Conservation (phyloP, 2,329 filamentous ascomycete species). For the Monilinia aucupariae region DNA sequence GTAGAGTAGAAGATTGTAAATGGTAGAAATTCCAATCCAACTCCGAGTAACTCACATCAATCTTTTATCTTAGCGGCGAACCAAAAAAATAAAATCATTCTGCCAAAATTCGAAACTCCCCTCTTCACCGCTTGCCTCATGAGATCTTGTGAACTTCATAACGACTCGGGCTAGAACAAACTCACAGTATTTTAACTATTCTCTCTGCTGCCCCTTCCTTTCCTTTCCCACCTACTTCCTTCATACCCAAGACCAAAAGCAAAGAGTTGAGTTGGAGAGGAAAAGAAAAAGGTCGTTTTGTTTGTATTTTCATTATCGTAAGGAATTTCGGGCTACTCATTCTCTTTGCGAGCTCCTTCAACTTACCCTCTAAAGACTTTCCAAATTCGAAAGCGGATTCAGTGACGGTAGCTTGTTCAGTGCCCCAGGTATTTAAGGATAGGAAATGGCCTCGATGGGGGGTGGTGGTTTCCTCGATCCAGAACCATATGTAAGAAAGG, state of each 20-base stretch:
- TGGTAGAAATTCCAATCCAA: not conserved
- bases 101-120: not conserved
- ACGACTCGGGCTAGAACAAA: not conserved
- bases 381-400: not conserved
- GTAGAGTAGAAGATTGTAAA: not conserved
- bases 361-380: not conserved
- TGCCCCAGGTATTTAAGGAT: not conserved
- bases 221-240: not conserved
- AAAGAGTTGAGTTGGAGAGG: not conserved
- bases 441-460: conserved; percentile 35
- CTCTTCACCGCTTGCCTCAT: not conserved
- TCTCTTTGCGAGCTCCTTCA: not conserved
- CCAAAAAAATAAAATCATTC: not conserved
- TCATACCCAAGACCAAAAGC: not conserved
- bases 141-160: not conserved
- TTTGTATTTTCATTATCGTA: not conserved
- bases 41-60: not conserved
- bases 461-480: conserved; percentile 29
- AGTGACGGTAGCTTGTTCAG: not conserved
- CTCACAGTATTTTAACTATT: not conserved
- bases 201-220: not conserved
- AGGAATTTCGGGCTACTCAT: not conserved
- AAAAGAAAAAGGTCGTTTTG: not conserved
- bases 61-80: conserved; percentile 16
- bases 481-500: conserved; percentile 28